Conservation (phyloP, 352 stramenopile species). For the Pythium chondricola region DNA sequence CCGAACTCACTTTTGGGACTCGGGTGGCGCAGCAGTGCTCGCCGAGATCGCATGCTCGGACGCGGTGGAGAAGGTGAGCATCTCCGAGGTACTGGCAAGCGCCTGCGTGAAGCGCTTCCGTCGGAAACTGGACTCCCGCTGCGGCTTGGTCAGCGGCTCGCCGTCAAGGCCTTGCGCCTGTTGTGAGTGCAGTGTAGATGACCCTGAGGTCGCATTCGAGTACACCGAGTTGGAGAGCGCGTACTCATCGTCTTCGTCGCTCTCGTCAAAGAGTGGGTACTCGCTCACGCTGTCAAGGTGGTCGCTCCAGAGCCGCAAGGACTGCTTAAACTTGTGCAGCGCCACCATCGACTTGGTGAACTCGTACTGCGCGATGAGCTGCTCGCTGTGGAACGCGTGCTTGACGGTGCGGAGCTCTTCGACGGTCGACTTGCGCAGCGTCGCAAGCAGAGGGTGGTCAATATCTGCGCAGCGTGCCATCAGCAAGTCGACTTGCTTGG, state of each 20-base stretch:
- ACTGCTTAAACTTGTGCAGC: slow-evolving; percentile 61
- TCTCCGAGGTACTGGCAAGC: slow-evolving; percentile 2
- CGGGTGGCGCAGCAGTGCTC: background rate
- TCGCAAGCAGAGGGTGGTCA: slow-evolving; percentile 62
- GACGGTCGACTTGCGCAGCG: slow-evolving; percentile 61
- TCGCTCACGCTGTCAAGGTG: slow-evolving; percentile 77
- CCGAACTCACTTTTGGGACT: slow-evolving; percentile 21
- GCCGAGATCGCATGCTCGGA: slow-evolving; percentile 7
- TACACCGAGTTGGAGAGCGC: slow-evolving; percentile 56
- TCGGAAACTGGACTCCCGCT: slow-evolving; percentile 18
- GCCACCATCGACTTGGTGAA: slow-evolving; percentile 72
- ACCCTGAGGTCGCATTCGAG: slow-evolving; percentile 41
- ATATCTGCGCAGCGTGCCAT: slow-evolving; percentile 52
- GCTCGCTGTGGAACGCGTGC: slow-evolving; percentile 59
- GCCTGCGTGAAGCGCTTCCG: slow-evolving; percentile 13
- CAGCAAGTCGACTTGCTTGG: slow-evolving; percentile 39
- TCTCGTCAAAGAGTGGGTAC: slow-evolving; percentile 69
- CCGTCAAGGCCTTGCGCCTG: background rate
- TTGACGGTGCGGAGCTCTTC: slow-evolving; percentile 65
- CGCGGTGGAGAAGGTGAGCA: slow-evolving; percentile 7
- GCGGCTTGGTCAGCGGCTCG: slow-evolving; percentile 1
- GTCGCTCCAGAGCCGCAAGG: slow-evolving; percentile 63
- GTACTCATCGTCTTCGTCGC: slow-evolving; percentile 39
- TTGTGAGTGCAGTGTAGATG: slow-evolving; percentile 7
- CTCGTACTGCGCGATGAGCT: slow-evolving; percentile 64